Evolutionary conservation across 805 yeast species (phyloP), one percentile per base, ranked within the genome.

Genomic region (Saturnispora diversa): DNA sequence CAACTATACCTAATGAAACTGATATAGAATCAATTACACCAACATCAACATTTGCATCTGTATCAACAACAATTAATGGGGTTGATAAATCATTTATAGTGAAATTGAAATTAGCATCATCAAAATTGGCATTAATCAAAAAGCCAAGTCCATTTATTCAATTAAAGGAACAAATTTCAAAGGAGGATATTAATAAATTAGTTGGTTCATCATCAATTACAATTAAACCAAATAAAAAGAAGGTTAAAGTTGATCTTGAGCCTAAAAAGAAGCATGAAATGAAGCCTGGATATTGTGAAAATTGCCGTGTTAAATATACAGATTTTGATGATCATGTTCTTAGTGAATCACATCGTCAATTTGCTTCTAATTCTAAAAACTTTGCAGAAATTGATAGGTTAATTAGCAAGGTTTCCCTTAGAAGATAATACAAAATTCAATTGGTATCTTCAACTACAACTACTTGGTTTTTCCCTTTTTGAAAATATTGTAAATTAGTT

Each of bases 281-380:
- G 53, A 54, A 53, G 32, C 59, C 90, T 1, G 97, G 97, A 0
- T 88, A 84, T 60, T 90, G 98, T 63, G 98, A 90, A 57, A 90
- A 90, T 55, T 90, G 98, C 61, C 69, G 90, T 19, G 82, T 81
- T 44, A 80, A 80, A 55, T 90, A 83, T 56, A 88, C 83, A 38
- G 75, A 76, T 49, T 79, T 87, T 53, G 84, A 77, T 20, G 84
- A 75, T 43, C 98, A 90, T 57, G 73, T 85, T 30, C 52, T 54
- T 22, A 70, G 85, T 19, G 73, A 72, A 26, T 74, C 79, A 48
- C 98, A 90, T 58, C 68, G 82, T 37, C 73, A 75, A 40, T 88
- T 86, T 64, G 97, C 97, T 3, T 62, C 66, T 32, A 76, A 81
- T 50, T 77, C 75, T 52, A 58, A 63, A 11, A 84, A 87, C 56